A percentile compares a stretch with the other conserved stretches of the same genome.
These are phyloP conservation scores for Jasminum sambac DNA, from an alignment of 257 asterid species.

Conservation along the genomic window DNA sequence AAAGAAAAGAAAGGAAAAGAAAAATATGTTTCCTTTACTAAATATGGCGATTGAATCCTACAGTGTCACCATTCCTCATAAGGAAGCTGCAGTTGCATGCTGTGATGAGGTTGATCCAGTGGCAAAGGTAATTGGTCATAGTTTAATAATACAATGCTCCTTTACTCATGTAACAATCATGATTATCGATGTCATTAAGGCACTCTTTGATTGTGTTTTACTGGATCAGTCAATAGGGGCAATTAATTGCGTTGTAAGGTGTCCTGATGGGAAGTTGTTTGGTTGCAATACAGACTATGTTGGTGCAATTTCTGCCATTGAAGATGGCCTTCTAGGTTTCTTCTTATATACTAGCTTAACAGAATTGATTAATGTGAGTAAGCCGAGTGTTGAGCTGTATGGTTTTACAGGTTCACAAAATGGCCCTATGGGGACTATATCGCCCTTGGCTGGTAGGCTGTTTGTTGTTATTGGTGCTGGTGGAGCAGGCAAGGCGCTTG, in stretches of 20 bases:
- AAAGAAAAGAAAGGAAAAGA: neutral
- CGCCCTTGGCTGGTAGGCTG: conserved; percentile 78
- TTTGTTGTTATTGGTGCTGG: conserved; percentile 96
- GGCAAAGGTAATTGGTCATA: conserved; percentile 65
- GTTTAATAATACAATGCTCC: conserved; percentile 3
- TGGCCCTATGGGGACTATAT: conserved; percentile 33
- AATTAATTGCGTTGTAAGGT: conserved; percentile 70
- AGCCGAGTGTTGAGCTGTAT: conserved; percentile 14
- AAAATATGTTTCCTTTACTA: neutral
- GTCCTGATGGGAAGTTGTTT: conserved; percentile 77
- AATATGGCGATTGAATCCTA: conserved; percentile 26
- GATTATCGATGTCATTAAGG: conserved; percentile 13
- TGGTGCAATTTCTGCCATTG: conserved; percentile 95
- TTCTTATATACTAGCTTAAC: conserved; percentile 21
- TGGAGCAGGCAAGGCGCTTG: conserved; percentile 97
- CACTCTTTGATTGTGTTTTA: conserved; percentile 15
- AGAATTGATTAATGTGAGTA: conserved; percentile 13
- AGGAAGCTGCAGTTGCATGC: conserved; percentile 67
- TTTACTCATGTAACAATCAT: conserved; percentile 4
- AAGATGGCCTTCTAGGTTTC: conserved; percentile 76
- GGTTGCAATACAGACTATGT: conserved; percentile 93
- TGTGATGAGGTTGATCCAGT: conserved; percentile 86
- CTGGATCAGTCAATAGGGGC: conserved; percentile 82
- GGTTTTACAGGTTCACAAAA: conserved; percentile 41
- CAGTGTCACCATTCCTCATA: conserved; percentile 97